These are phyloP conservation scores for Hypoxylon rubiginosum DNA, from an alignment of 2,329 filamentous ascomycete genomes.

Conservation along the genomic window DNA sequence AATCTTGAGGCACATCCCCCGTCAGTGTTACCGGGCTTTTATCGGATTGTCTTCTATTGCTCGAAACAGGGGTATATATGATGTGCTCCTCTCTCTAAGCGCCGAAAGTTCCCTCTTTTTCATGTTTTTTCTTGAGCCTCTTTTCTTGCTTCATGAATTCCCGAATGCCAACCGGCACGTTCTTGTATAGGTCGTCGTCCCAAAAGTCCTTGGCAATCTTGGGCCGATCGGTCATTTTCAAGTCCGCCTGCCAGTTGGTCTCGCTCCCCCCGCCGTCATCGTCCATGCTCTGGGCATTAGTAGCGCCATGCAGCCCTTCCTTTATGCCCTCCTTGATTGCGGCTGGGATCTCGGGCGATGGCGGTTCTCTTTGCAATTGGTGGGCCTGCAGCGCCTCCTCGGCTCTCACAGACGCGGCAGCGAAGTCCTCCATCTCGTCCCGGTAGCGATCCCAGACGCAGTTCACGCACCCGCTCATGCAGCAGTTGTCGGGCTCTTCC, in stretches of 20 bases:
- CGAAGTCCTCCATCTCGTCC: constrained; percentile 94
- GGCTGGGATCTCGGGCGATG: constrained; percentile 20
- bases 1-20: constrained; percentile 12
- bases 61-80: constrained; percentile 34
- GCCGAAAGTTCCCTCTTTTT: constrained; percentile 65
- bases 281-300: constrained; percentile 73
- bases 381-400: constrained; percentile 63
- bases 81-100: constrained; percentile 51
- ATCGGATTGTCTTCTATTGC: constrained; percentile 31
- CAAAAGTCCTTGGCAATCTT: constrained; percentile 66
- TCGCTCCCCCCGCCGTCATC: constrained; percentile 84
- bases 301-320: constrained; percentile 39
- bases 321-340: constrained; percentile 29
- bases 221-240: constrained; percentile 53
- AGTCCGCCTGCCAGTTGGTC: constrained; percentile 68
- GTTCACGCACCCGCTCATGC: constrained; percentile 98
- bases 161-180: constrained; percentile 89
- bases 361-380: constrained; percentile 43
- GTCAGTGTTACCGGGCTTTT: constrained; percentile 13
- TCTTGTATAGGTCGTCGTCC: constrained; percentile 79
- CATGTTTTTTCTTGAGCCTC: constrained; percentile 82
- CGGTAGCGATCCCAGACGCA: constrained; percentile 95
- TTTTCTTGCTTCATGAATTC: constrained; percentile 99
- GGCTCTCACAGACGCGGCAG: constrained; percentile 73
- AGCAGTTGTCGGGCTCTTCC: constrained; percentile 95